Evolutionary conservation across 441 rosid species (phyloP), one percentile per base, ranked within the genome.

Genomic region (Aquilaria agallochum): DNA sequence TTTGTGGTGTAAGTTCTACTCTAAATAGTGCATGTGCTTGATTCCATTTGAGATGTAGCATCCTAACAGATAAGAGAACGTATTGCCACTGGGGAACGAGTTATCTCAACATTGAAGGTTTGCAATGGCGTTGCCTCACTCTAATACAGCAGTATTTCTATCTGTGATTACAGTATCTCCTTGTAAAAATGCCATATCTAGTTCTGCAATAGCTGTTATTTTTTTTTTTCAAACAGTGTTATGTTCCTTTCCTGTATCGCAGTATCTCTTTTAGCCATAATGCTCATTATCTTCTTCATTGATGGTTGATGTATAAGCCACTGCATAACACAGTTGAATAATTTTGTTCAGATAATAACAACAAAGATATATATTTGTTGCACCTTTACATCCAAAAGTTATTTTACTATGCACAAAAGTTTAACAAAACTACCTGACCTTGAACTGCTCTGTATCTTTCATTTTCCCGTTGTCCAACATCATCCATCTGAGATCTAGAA

Each of bases 291-390:
- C 80, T 91, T 97, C 82, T 95, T 95, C 97, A 91, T 95, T 11
- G 99, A 87, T 56, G 96, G 99, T 77, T 87, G 99, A 75, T 86
- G 99, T 92, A 88, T 78, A 79, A 89, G 71, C 97, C 97, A 95
- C 97, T 95, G 85, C 70, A 71, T 51, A 55, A 62, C 62, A 20
- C 20, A 67, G 51, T 48, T 46, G 63, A 56, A 64, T 12, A 63
- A 65, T 14, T 36, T 45, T 10, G 42, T 50, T 56, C 59, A 50
- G 2, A 61, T 58, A 54, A 20, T 47, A 31, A 27, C 11, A 11
- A 62, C 49, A 13, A 42, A 36, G 55, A 64, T 46, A 57, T 40
- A 5, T 30, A 36, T 36, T n/a, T 50, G 42, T 13, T 5, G n/a
- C 20, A 20, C 49, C 12, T 53, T 63, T 9, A 42, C 40, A 44